Base-by-base conservation (phyloP, 2,329 filamentous ascomycete species). In the Dactylellina parvicollis region DNA sequence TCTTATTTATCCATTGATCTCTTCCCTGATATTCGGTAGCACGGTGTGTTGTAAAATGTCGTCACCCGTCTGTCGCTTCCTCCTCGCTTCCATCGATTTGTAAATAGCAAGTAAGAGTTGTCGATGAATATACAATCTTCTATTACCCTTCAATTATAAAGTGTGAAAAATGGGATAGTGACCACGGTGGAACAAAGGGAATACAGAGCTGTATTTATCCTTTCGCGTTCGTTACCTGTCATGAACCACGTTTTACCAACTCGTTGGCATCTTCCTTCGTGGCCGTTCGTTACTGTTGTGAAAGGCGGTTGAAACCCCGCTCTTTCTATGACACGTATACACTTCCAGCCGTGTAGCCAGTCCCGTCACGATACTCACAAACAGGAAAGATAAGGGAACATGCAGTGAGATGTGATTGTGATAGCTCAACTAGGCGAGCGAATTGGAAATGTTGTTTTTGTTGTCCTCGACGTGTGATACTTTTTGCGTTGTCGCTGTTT, bases 121-220 rank as follows among this genome's bases (percentile, higher is more conserved):
- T 67, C 54, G 52, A 44, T 26, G 24, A 50, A 59, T 59, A 38
- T 7, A 20, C 18, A 4, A 55, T 47, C 32, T 18, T 65, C 26
- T 26, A 57, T 40, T 42, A 22, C 32, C 22, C 32, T 65, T 18
- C 24, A 44, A 7, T 40, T 36, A 30, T 30, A 26, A 67, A 67
- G 34, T 49, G 47, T 32, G 46, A 47, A 32, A 42, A 40, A 59
- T 40, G 30, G 42, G 26, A 56, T 24, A 38, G 38, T 47, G 32
- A 22, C n/a, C 5, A 26, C 20, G 28, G 24, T 0, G 42, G 34
- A 34, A 67, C 52, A 26, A 57, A 54, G 60, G 69, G 60, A 32
- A 65, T 73, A 65, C 60, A 47, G 60, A 64, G 38, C 69, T 73
- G 69, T 73, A 73, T 73, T 73, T 73, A 73, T 73, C 69, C 69